These are phyloP conservation scores for Austroboletus festivus DNA, from an alignment of 768 basidiomycete species.

Conservation along the genomic window DNA sequence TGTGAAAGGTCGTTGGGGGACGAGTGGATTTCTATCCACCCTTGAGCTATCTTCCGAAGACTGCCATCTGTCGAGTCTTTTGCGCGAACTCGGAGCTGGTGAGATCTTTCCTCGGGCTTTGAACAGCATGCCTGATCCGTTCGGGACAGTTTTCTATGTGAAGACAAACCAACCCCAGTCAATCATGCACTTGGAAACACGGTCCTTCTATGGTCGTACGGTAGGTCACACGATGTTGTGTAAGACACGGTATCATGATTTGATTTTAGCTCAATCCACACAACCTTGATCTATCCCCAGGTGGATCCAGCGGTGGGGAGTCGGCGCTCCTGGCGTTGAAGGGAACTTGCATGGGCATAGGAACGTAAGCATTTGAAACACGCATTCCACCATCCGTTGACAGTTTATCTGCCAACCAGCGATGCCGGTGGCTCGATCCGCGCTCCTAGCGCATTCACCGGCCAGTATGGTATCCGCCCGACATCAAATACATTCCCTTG, in stretches of 20 bases:
- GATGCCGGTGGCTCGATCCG: slow-evolving; percentile 40
- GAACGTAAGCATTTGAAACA: slow-evolving; percentile 39
- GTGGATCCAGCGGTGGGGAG: slow-evolving; percentile 88
- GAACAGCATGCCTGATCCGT: background rate
- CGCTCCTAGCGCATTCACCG: slow-evolving; percentile 35
- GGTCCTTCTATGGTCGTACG: slow-evolving; percentile 34
- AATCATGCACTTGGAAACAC: slow-evolving; percentile 38
- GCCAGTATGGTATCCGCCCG: slow-evolving; percentile 42
- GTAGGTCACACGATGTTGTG: slow-evolving; percentile 2
- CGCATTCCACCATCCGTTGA: background rate
- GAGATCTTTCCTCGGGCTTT: too few species aligned
- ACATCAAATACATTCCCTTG: slow-evolving; percentile 13
- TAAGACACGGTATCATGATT: background rate
- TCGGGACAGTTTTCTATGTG: slow-evolving; percentile 38
- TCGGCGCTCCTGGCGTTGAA: slow-evolving; percentile 63
- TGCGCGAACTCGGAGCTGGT: slow-evolving; percentile 43
- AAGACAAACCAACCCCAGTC: slow-evolving; percentile 44
- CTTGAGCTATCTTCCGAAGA: slow-evolving; percentile 26
- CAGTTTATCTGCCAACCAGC: slow-evolving; percentile 6
- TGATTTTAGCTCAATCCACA: slow-evolving; percentile 55
- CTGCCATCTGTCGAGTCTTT: slow-evolving; percentile 31
- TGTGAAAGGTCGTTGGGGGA: slow-evolving; percentile 40
- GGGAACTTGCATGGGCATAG: slow-evolving; percentile 59
- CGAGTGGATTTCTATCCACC: slow-evolving; percentile 32
- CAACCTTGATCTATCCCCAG: slow-evolving; percentile 68